Base-by-base conservation (phyloP, 768 basidiomycete species). In the Tylopilus balloui region DNA sequence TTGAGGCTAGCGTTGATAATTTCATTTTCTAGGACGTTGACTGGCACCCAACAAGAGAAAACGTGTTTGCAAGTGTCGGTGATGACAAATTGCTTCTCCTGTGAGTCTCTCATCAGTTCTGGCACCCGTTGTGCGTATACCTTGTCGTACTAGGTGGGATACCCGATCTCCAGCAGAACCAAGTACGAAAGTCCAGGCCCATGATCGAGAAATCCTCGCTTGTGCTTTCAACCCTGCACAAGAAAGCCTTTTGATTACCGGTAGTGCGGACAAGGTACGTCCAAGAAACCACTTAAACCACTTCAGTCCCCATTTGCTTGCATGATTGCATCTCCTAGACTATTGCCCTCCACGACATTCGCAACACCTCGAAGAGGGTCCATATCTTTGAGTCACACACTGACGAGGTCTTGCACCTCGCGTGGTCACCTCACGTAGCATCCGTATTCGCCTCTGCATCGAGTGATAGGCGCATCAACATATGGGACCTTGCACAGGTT, bases 401-500 rank as follows among this genome's bases (percentile, higher is more conserved):
- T 0, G 95, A 96, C 60, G 95, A 97, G 68, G 92, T 99, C 21
- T 80, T 97, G 21, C 90, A 93, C 58, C 73, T 98, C 27, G 76
- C 90, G 10, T 99, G 96, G 95, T 98, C 96, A 6, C 95, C 96
- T 4, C 90, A 90, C 58, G 88, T 87, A 57, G 78, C 85, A 5
- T 92, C 90, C 9, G 79, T 98, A 42, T 98, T 99, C 55, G 95
- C 95, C 0, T 95, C 92, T 3, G 92, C 92, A 2, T 92, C 91
- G 3, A 86, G 91, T 52, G 96, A 99, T 65, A 80, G 96, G 36
- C 77, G 96, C 10, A 79, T 99, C 54, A 94, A 96, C 59, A 74
- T 98, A 41, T 99, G 96, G 96, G 94, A 99, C 71, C 67, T 97
- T 49, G 77, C 82, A 20, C 79, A 86, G 52, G 95, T 97, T 53